Evolutionary conservation across 2,329 filamentous ascomycete genomes (phyloP), one percentile per base, ranked within the genome.

Genomic region (Nemania serpens): DNA sequence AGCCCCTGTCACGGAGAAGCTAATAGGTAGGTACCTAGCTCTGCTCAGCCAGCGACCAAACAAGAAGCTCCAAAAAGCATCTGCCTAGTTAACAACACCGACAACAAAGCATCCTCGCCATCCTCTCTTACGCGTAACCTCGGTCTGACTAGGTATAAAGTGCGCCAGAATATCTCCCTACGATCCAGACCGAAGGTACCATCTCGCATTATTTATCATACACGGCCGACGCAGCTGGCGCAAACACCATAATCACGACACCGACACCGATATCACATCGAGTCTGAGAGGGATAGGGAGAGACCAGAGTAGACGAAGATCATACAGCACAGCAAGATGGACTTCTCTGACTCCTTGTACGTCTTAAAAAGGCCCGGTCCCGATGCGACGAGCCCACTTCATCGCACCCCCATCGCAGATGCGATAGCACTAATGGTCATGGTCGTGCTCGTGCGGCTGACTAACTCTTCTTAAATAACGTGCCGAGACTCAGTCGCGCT

Each of bases 281-380:
- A n/a, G n/a, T n/a, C n/a, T n/a, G n/a, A n/a, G n/a, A n/a, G n/a
- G n/a, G n/a, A n/a, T n/a, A n/a, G n/a, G n/a, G 62, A 18, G 36
- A 18, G 36, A 47, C 9, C 22, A 41, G 41, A 47, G 12, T 20
- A 45, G 45, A 39, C 36, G 17, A 11, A 20, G 2, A 15, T 22
- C 33, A 33, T 33, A 13, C 17, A 29, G 15, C 56, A 62, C 25
- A 7, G 25, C 25, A 70, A 75, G 68, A 96, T 97, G 92, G 93
- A 97, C 79, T 91, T 93, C 82, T 94, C 91, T 66, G 92, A 96
- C 79, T 88, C 88, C 76, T 96, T 96, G 92, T 96, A 84, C 81
- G 91, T 84, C 65, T 29, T 56, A 41, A 5, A 45, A 13, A 22
- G 17, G 7, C 18, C 29, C 58, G 22, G 6, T 39, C 33, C 37